phyloP scores from a whole-genome alignment of 176 grass and related monocot genomes.

The Echinochloa phyllopogon region DNA sequence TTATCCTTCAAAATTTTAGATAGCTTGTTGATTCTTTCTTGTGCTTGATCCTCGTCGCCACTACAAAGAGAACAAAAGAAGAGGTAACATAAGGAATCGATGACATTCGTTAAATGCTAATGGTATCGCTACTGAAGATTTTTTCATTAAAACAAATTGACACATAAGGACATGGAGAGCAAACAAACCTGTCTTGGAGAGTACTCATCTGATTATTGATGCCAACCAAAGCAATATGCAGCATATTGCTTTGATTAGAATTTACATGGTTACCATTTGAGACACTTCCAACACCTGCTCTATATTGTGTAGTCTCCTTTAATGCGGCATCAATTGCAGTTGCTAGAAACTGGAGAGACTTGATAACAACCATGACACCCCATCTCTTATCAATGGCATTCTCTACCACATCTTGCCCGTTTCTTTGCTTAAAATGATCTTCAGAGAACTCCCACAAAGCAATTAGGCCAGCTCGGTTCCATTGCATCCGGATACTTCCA shows the following conservation, averaged over 20 bases:
- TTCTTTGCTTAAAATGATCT: constrained; percentile 84
- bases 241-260: constrained; percentile 78
- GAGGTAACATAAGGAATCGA: constrained; percentile 34
- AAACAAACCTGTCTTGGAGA: constrained; percentile 91
- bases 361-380: constrained; percentile 92
- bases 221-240: constrained; percentile 96
- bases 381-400: constrained; percentile 72
- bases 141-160: constrained; percentile 38
- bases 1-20: constrained; percentile 95
- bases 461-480: constrained; percentile 90
- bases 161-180: constrained; percentile 28
- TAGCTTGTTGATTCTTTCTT: constrained; percentile 95
- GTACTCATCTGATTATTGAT: constrained; percentile 99
- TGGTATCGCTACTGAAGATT: constrained; percentile 19
- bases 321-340: constrained; percentile 78
- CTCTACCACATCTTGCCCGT: constrained; percentile 52
- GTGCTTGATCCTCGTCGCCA: constrained; percentile 98
- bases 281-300: constrained; percentile 40
- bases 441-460: constrained; percentile 93
- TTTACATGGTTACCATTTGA: constrained; percentile 42
- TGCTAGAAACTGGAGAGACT: constrained; percentile 91
- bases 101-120: constrained; percentile 22
- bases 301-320: constrained; percentile 68
- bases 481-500: constrained; percentile 89
- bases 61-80: constrained; percentile 55